Evolutionary conservation across 2,329 filamentous ascomycete species (phyloP).

Genomic region (Arthrocladium fulminans): DNA sequence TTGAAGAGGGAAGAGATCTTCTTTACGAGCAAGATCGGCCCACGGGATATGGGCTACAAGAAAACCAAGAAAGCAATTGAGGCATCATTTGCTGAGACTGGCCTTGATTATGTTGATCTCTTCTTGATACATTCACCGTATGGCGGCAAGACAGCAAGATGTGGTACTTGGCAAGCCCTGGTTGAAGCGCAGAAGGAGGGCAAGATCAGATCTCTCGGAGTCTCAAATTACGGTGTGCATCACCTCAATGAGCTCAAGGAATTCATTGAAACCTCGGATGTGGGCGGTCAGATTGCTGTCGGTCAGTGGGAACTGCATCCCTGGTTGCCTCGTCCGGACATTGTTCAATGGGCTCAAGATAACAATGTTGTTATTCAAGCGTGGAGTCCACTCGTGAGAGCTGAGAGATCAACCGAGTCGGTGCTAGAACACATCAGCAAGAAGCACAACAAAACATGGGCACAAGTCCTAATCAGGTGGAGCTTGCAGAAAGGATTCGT

Average conservation of each 20-base stretch:
- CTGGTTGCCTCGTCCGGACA: constrained; percentile 72
- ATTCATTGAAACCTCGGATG: constrained; percentile 52
- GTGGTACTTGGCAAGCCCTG: constrained; percentile 47
- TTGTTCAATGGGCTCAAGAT: constrained; percentile 65
- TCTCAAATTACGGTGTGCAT: constrained; percentile 48
- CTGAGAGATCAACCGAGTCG: constrained; percentile 43
- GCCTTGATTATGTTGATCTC: constrained; percentile 33
- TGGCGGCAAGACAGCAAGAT: constrained; percentile 40
- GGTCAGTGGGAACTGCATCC: constrained; percentile 88
- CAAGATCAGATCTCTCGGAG: constrained; percentile 45
- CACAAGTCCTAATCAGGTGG: constrained; percentile 54
- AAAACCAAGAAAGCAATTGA: constrained; percentile 43
- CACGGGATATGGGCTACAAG: constrained; percentile 50
- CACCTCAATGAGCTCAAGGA: constrained; percentile 47
- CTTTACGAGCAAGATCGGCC: constrained; percentile 54
- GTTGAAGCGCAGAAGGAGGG: constrained; percentile 45
- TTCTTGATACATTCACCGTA: constrained; percentile 46
- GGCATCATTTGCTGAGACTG: constrained; percentile 19
- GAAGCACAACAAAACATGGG: constrained; percentile 50
- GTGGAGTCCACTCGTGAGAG: constrained; percentile 40
- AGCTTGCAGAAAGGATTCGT: constrained; percentile 55
- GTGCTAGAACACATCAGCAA: constrained; percentile 42
- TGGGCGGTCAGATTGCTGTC: constrained; percentile 62
- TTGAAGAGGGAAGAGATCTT: constrained; percentile 50
- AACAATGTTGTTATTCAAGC: constrained; percentile 54